Base-by-base conservation (phyloP, 768 basidiomycete genomes). In the Naganishia onofrii region DNA sequence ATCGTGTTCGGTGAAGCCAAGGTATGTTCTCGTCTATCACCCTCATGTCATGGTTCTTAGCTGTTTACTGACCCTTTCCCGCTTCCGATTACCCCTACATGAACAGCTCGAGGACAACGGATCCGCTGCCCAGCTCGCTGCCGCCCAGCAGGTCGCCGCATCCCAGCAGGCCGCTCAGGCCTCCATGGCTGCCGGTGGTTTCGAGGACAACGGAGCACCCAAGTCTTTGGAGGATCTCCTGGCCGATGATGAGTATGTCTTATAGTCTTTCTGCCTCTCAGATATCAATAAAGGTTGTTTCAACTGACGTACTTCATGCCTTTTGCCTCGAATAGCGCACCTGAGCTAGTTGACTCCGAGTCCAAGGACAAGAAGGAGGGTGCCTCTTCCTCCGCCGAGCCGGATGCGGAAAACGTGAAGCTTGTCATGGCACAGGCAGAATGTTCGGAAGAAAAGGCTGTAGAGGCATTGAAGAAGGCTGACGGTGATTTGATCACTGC, bases 401-500 rank as follows among this genome's bases (percentile, higher is more conserved):
- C 97, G 71, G 93, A 96, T 74, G 86, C 90, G 56, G 93, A 93
- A 82, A 96, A 99, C 80, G 92, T 96, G 74, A 93, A 95, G 71
- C 87, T 96, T 67, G 91, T 99, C 66, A 92, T 97, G 85, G 84
- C 85, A 38, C 87, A 93, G 84, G 92, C 93, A 73, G 88, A 86
- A 78, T 95, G 92, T 82, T 87, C 91, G 58, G 88, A 93, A 72
- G 91, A 91, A 51, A 96, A 94, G 81, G 96, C 95, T 46, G 90
- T 93, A 52, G 87, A 88, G 69, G 93, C 87, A 73, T 83, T 98
- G 81, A 93, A 91, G 84, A 92, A 93, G 76, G 91, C 88, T 74
- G 89, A 90, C 64, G 93, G 93, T 46, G 94, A 98, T 83, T 81
- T 98, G 81, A 94, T 96, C 84, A 94, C 93, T 82, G 94, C 93